phyloP scores from a whole-genome alignment of 1,139 yeast species.

The Neolecta irregularis region DNA sequence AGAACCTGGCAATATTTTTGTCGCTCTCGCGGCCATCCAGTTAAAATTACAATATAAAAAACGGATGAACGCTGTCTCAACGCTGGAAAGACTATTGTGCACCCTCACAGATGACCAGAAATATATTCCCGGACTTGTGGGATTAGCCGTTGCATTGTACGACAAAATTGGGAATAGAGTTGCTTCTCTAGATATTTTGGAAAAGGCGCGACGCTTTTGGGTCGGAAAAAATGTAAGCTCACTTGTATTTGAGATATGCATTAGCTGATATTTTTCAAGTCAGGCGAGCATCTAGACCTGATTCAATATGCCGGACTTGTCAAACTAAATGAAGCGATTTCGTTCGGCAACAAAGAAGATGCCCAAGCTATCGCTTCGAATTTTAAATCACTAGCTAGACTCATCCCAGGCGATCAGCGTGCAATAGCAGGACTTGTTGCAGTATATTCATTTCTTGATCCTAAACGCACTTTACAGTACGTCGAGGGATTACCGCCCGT shows the following conservation, averaged over 20 bases:
- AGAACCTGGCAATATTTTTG: constrained; percentile 16
- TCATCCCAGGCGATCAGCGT: constrained; percentile 14
- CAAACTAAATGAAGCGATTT: too few relatives aligned
- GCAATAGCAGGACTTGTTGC: constrained; percentile 13
- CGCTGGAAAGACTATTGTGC: constrained; percentile 20
- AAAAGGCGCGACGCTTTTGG: too few relatives aligned
- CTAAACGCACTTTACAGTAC: constrained; percentile 10
- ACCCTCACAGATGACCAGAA: constrained; percentile 15
- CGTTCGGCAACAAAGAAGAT: constrained; percentile 2
- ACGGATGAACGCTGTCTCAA: constrained; percentile 31
- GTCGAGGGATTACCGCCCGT: constrained; percentile 9
- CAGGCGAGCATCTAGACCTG: too few relatives aligned
- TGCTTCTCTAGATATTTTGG: constrained; percentile 19
- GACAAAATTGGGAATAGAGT: background rate
- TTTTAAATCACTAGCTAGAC: background rate
- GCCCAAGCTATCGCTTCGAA: background rate
- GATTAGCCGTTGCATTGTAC: constrained; percentile 7
- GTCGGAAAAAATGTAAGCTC: too few relatives aligned
- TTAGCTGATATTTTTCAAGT: too few relatives aligned
- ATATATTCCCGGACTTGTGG: constrained; percentile 7
- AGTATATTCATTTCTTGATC: constrained; percentile 16
- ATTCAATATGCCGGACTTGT: too few relatives aligned
- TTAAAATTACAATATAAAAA: constrained; percentile 29
- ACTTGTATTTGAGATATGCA: too few relatives aligned
- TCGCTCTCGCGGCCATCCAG: constrained; percentile 30